Conservation (phyloP, 2,329 filamentous ascomycete species). For the Ambrosiella beaveri region DNA sequence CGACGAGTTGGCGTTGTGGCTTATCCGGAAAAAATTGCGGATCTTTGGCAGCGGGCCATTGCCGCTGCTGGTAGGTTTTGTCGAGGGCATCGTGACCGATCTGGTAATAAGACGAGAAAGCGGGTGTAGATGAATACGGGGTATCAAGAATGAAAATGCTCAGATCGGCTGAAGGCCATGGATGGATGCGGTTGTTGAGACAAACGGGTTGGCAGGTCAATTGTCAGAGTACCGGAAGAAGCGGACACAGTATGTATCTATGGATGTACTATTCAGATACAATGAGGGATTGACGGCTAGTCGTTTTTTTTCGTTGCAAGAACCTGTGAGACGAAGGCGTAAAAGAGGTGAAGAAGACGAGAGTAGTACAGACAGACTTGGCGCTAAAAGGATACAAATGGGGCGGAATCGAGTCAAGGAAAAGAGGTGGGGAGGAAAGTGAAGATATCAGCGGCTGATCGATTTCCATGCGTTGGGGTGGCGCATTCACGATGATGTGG, state of each 20-base stretch:
- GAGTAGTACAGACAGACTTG: not conserved
- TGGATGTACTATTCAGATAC: not conserved
- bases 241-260: not conserved
- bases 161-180: too few relatives aligned
- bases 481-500: not conserved
- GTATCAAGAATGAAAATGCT: too few relatives aligned
- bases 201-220: not conserved
- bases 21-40: conserved; percentile 57
- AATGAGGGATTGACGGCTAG: not conserved
- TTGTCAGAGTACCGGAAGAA: not conserved
- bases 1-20: conserved; percentile 16
- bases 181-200: not conserved
- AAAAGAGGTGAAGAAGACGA: conserved; percentile 2
- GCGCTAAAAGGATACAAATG: not conserved
- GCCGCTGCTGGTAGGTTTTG: conserved; percentile 32
- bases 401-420: not conserved
- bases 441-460: not conserved
- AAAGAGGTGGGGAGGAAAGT: not conserved
- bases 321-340: not conserved
- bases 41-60: conserved; percentile 47
- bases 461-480: not conserved
- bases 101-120: not conserved
- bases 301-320: not conserved
- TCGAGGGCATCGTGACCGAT: conserved; percentile 28
- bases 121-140: not conserved